These are phyloP conservation scores for Terfezia boudieri DNA, from an alignment of 495 filamentous ascomycete genomes.

Conservation along the genomic window DNA sequence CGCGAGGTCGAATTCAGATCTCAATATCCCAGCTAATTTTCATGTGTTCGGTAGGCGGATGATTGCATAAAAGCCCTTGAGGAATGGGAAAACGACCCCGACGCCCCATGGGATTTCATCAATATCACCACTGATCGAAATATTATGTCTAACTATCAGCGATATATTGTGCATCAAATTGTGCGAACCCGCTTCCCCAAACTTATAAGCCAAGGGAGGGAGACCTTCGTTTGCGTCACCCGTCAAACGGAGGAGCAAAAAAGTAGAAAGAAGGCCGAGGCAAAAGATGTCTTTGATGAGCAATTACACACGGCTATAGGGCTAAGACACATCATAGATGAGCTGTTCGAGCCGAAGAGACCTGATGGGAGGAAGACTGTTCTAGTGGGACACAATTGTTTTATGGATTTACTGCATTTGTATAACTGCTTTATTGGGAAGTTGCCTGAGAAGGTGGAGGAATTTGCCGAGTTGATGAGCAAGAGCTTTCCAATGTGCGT, in stretches of 20 bases:
- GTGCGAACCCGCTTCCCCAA: conserved; percentile 39
- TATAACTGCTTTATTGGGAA: conserved; percentile 44
- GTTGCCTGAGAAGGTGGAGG: conserved; percentile 36
- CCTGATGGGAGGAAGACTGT: conserved; percentile 30
- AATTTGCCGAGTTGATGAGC: conserved; percentile 34
- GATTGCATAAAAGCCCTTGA: conserved; percentile 31
- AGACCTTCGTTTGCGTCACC: conserved; percentile 17
- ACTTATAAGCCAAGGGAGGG: conserved; percentile 19
- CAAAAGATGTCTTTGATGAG: conserved; percentile 21
- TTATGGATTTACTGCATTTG: conserved; percentile 51
- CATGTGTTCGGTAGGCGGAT: conserved; percentile 4
- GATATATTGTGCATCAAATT: conserved; percentile 45
- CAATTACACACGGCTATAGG: conserved; percentile 31
- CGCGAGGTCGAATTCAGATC: background rate
- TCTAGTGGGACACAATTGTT: conserved; percentile 57
- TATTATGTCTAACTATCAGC: conserved; percentile 28
- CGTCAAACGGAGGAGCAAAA: conserved; percentile 28
- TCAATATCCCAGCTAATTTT: background rate
- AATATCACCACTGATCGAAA: conserved; percentile 19
- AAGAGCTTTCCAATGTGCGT: conserved; percentile 34
- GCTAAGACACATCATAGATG: conserved; percentile 49
- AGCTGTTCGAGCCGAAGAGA: conserved; percentile 23
- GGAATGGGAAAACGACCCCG: conserved; percentile 23
- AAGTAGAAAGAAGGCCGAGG: conserved; percentile 21
- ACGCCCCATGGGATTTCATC: conserved; percentile 19